Conservation (phyloP, 257 asterid genomes). For the Echites panduratus region DNA sequence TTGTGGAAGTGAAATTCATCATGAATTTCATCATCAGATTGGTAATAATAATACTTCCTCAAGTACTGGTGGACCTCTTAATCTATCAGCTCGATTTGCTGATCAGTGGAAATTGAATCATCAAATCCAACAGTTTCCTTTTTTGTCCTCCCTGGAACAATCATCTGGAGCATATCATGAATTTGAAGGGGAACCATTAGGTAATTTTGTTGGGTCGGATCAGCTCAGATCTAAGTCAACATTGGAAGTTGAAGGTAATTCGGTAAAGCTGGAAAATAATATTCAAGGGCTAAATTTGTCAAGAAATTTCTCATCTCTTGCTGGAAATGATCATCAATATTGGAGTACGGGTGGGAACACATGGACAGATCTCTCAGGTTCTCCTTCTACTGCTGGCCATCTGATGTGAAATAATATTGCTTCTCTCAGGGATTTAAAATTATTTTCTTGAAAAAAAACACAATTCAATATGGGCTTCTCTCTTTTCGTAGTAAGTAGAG, state of each 20-base stretch:
- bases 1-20: slow-evolving; percentile 16
- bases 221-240: slow-evolving; percentile 7
- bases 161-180: slow-evolving; percentile 11
- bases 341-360: slow-evolving; percentile 22
- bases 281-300: slow-evolving; percentile 14
- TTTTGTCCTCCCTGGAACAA: slow-evolving; percentile 21
- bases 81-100: slow-evolving; percentile 16
- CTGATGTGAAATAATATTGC: background rate
- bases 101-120: slow-evolving; percentile 31
- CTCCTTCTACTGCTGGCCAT: slow-evolving; percentile 22
- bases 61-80: slow-evolving; percentile 4
- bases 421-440: too few species aligned
- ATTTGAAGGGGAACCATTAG: slow-evolving; percentile 14
- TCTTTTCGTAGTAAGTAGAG: too few species aligned
- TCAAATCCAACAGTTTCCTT: slow-evolving; percentile 24
- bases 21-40: slow-evolving; percentile 5
- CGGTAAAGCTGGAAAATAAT: slow-evolving; percentile 28
- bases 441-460: background rate
- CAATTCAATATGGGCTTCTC: background rate
- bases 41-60: slow-evolving; percentile 4
- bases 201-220: slow-evolving; percentile 9
- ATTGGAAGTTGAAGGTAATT: background rate
- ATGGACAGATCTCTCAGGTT: slow-evolving; percentile 26
- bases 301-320: slow-evolving; percentile 14
- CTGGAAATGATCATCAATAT: slow-evolving; percentile 24